Conservation (phyloP, 1,139 yeast genomes). For the Eremothecium coryli region DNA sequence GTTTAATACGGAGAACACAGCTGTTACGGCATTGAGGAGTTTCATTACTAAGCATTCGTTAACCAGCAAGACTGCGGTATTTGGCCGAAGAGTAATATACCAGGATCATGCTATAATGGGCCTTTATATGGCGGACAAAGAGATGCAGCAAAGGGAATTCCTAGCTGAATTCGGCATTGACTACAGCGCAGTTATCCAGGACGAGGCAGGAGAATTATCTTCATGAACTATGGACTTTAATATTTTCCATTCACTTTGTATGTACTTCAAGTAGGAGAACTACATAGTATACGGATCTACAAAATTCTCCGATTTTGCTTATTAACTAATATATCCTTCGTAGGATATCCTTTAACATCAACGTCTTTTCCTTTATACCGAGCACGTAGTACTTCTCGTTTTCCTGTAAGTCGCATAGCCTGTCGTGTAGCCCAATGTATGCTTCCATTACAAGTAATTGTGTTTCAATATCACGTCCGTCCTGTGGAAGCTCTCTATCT, state of each 20-base stretch:
- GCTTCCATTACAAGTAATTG: constrained; percentile 16
- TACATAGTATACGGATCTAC: too few species aligned
- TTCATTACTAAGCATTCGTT: constrained; percentile 22
- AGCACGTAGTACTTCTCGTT: constrained; percentile 19
- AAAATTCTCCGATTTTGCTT: too few species aligned
- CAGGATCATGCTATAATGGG: constrained; percentile 21
- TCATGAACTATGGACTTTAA: neutral
- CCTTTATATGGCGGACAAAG: constrained; percentile 15
- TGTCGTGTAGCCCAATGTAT: constrained; percentile 12
- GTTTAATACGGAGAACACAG: constrained; percentile 15
- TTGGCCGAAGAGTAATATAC: constrained; percentile 21
- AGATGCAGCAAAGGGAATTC: constrained; percentile 15
- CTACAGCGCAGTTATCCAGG: constrained; percentile 9
- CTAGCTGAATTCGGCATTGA: constrained; percentile 16
- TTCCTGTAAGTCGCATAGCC: constrained; percentile 10
- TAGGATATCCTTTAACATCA: constrained; percentile 10
- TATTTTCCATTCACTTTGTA: neutral
- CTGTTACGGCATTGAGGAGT: constrained; percentile 20
- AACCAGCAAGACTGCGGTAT: constrained; percentile 14
- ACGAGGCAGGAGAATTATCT: constrained; percentile 1
- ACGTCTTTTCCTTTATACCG: constrained; percentile 20
- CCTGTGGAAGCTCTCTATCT: constrained; percentile 6
- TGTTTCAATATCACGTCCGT: constrained; percentile 17
- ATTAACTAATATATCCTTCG: too few species aligned
- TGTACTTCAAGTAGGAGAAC: too few species aligned